Evolutionary conservation across 2,329 filamentous ascomycete species (phyloP).

Genomic region (Sclerotiophoma versabilis): DNA sequence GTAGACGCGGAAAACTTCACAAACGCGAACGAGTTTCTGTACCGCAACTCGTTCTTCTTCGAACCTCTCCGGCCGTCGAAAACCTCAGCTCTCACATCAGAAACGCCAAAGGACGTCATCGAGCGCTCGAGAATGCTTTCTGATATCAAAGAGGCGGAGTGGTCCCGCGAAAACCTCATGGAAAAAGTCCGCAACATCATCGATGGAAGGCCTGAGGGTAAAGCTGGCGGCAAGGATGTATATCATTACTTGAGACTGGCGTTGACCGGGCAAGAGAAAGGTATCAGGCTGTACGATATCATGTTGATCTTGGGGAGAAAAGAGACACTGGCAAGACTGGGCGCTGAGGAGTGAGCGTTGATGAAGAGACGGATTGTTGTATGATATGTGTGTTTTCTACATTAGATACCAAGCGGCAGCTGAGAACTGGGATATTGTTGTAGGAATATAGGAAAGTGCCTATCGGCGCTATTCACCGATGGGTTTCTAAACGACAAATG

Average conservation of each 20-base stretch:
- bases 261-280: constrained; percentile 41
- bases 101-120: constrained; percentile 25
- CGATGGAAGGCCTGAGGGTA: constrained; percentile 33
- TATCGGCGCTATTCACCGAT: no score
- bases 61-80: constrained; percentile 33
- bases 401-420: no score
- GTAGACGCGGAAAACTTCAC: constrained; percentile 66
- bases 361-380: no score
- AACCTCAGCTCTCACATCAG: background rate
- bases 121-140: constrained; percentile 25
- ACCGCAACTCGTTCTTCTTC: constrained; percentile 67
- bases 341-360: background rate
- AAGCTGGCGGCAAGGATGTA: constrained; percentile 36
- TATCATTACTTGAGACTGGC: constrained; percentile 45
- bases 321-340: constrained; percentile 42
- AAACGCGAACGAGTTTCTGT: constrained; percentile 62
- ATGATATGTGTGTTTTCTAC: no score
- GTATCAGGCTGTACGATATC: constrained; percentile 45
- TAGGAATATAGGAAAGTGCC: no score
- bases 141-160: constrained; percentile 27
- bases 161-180: constrained; percentile 37
- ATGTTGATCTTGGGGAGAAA: constrained; percentile 44
- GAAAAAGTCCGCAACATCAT: constrained; percentile 37
- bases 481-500: no score
- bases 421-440: no score